phyloP scores from a whole-genome alignment of 257 asterid species.

The Solanum microdontum region DNA sequence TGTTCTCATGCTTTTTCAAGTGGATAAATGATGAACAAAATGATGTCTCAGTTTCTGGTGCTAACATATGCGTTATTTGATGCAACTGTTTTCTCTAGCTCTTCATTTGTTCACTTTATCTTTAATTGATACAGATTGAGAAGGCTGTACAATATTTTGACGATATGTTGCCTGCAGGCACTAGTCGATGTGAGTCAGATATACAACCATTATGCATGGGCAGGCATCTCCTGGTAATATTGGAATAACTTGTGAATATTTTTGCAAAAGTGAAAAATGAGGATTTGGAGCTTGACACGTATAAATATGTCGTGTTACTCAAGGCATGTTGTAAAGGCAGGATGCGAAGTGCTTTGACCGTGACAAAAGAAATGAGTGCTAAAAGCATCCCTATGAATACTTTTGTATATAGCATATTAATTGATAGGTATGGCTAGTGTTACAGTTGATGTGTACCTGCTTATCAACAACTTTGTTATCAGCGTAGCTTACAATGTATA shows the following conservation, averaged over 20 bases:
- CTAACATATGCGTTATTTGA: background rate
- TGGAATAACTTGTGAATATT: conserved; percentile 85
- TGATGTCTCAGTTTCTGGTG: background rate
- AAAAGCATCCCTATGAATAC: conserved; percentile 66
- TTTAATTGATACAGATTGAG: conserved; percentile 49
- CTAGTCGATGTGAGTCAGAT: conserved; percentile 70
- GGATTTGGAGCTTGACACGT: conserved; percentile 80
- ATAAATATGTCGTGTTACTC: conserved; percentile 71
- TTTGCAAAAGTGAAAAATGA: conserved; percentile 64
- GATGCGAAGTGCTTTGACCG: conserved; percentile 92
- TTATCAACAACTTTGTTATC: background rate
- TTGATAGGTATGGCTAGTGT: conserved; percentile 57
- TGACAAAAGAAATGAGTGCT: conserved; percentile 76
- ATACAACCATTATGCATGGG: conserved; percentile 91
- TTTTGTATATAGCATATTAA: conserved; percentile 72
- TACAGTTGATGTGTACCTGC: background rate
- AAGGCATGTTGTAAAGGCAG: conserved; percentile 93
- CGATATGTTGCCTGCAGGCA: conserved; percentile 66
- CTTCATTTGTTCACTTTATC: background rate
- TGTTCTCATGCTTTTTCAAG: background rate
- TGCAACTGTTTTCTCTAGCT: background rate
- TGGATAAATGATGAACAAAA: background rate
- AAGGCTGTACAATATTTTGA: conserved; percentile 62
- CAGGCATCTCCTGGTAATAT: conserved; percentile 84
- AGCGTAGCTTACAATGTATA: background rate